These are phyloP conservation scores for Talaromyces sp. DNA, from an alignment of 2,329 filamentous ascomycete genomes.

Conservation along the genomic window DNA sequence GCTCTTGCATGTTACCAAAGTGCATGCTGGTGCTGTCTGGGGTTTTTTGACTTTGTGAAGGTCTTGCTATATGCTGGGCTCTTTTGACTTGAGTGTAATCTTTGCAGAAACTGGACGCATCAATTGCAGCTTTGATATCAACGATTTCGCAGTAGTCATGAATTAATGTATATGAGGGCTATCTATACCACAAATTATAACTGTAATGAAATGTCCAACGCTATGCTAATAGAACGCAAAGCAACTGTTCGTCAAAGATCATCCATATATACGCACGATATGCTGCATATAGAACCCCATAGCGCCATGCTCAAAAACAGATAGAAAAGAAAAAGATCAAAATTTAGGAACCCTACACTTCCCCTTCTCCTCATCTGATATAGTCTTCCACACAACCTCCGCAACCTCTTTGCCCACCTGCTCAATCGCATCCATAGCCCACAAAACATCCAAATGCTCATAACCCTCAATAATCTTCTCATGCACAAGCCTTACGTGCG, in stretches of 20 bases:
- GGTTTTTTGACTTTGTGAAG: not conserved
- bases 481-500: slow-evolving; percentile 76
- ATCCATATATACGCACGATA: not conserved
- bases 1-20: slow-evolving; percentile 12
- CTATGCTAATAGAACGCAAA: not conserved
- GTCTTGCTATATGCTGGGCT: not conserved
- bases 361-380: slow-evolving; percentile 54
- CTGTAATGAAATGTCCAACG: not conserved
- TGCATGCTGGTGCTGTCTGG: slow-evolving; percentile 7
- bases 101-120: no score
- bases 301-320: not conserved
- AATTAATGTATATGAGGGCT: not conserved
- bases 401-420: slow-evolving; percentile 78
- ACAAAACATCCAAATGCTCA: slow-evolving; percentile 91
- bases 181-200: not conserved
- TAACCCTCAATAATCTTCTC: slow-evolving; percentile 80
- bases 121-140: not conserved
- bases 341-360: slow-evolving; percentile 64
- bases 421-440: slow-evolving; percentile 85
- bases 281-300: not conserved
- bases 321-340: not conserved
- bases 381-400: slow-evolving; percentile 81
- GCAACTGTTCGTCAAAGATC: not conserved
- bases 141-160: not conserved
- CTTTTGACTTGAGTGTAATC: no score